phyloP scores from a whole-genome alignment of 306 rosid genomes.

The Inga oerstediana region DNA sequence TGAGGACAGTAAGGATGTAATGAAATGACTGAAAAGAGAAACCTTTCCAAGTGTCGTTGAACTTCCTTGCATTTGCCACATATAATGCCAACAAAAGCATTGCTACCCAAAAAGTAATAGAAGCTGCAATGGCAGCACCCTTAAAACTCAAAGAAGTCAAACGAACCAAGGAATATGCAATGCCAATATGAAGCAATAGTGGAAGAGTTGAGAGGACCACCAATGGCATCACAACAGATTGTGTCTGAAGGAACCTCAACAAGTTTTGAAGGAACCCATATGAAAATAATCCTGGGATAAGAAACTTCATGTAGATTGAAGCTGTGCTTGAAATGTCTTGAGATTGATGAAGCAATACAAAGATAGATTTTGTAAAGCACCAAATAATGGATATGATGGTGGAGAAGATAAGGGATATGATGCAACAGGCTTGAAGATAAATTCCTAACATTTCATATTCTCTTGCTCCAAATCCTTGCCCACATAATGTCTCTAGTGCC shows the following conservation, averaged over 20 bases:
- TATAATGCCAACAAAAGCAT: constrained; percentile 40
- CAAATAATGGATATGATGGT: constrained; percentile 54
- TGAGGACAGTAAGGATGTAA: constrained; percentile 47
- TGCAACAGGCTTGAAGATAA: constrained; percentile 79
- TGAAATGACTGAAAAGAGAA: constrained; percentile 62
- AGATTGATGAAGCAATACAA: constrained; percentile 68
- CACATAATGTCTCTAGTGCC: constrained; percentile 84
- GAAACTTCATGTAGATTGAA: constrained; percentile 56
- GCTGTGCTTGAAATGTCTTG: constrained; percentile 57
- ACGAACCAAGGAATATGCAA: constrained; percentile 62
- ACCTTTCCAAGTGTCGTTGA: constrained; percentile 72
- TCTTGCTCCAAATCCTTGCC: constrained; percentile 82
- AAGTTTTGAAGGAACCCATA: constrained; percentile 68
- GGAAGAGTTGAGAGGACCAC: constrained; percentile 57
- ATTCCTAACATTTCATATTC: constrained; percentile 64
- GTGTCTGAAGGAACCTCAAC: constrained; percentile 77
- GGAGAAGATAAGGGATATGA: constrained; percentile 59
- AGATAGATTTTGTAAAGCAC: constrained; percentile 60
- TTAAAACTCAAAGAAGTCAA: constrained; percentile 49
- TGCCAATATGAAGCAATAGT: constrained; percentile 45
- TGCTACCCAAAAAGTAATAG: constrained; percentile 74
- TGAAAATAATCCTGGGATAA: constrained; percentile 73
- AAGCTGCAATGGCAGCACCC: constrained; percentile 71
- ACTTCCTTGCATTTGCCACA: constrained; percentile 48
- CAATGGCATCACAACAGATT: constrained; percentile 61